Evolutionary conservation across 139 green algal genomes (phyloP), one percentile per base, ranked within the genome.

Genomic region (Yamagishiella unicocca): DNA sequence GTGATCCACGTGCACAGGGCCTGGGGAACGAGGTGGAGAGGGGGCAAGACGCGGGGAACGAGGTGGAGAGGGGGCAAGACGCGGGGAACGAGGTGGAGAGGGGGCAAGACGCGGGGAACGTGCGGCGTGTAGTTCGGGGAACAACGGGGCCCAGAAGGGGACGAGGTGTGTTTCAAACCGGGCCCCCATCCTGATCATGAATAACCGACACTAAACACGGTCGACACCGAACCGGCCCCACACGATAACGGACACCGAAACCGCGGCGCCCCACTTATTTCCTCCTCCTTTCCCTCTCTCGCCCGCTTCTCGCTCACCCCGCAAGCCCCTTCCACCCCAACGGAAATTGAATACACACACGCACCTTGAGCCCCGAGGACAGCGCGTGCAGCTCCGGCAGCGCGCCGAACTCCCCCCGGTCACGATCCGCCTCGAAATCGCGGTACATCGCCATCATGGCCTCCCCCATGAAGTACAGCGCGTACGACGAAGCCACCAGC

Each of bases 321-420:
- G 50, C 50, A 58, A 12, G 12, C 50, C 17, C 50, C 50, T 17
- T 17, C 17, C 50, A n/a, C 22, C 22, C 61, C 61, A 29, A 19
- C 14, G 31, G 22, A 40, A 22, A 55, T 1, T 46, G 17, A 55
- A 77, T 10, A 50, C 68, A 53, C 17, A 76, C 68, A n/a, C 75
- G 1, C 58, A 85, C 78, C 93, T 99, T 99, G 67, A 99, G 92
- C 22, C 96, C 96, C 0, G 90, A 95, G 19, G 94, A 96, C 43
- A 97, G 86, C 35, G 95, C 96, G 85, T 99, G 97, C 58, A 99
- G 93, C 91, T 99, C 96, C 6, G 97, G 97, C 72, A 99, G 92
- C 0, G 77, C 62, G 22, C 79, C 84, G 86, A 98, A 99, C 87
- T 98, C 93, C n/a, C 95, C 95, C 24, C 70, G n/a, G 67, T 97